Evolutionary conservation across 257 asterid genomes (phyloP), one percentile per base, ranked within the genome.

Genomic region (Capsicum pubescens): DNA sequence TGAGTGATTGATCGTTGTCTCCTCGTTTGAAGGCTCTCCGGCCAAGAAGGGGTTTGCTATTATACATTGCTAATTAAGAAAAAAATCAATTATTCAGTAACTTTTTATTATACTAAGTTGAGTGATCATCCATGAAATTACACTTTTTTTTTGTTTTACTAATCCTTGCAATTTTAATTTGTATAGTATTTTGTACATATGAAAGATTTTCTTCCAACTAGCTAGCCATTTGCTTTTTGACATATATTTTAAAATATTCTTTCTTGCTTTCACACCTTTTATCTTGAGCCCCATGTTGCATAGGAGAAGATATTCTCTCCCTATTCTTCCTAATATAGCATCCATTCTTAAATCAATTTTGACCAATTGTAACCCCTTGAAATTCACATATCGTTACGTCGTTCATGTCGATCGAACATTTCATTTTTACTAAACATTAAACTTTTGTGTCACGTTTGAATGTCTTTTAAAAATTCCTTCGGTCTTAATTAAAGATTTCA

Each of bases 261-360:
- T 74, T 50, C 81, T 50, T 21, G 81, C 44, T 74, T 74, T 74
- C 81, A 74, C 46, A 74, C 81, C 80, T 74, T 74, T 74, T 74
- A 74, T 74, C 61, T 74, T 50, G 81, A 74, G 61, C 81, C 81
- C 61, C 81, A 19, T 74, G 81, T 74, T 74, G 59, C 81, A 50
- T 50, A 13, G 81, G 46, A 50, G 81, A 50, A 13, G 12, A 74
- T 26, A 74, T 74, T 72, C 60, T 48, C 36, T 71, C 59, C 80
- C 80, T 72, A n/a, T 48, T 74, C 60, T 21, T 74, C 61, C 21
- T 46, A 72, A 63, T 12, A 74, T 50, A 74, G 21, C 81, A 50
- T 74, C 59, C 61, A 50, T 50, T 14, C 61, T 52, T 74, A 21
- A 74, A 50, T 74, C 61, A 50, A 50, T 56, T 68, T 50, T 74